These are phyloP conservation scores for Solanum hybrid DNA, from an alignment of 305 asterid species.

Conservation along the genomic window DNA sequence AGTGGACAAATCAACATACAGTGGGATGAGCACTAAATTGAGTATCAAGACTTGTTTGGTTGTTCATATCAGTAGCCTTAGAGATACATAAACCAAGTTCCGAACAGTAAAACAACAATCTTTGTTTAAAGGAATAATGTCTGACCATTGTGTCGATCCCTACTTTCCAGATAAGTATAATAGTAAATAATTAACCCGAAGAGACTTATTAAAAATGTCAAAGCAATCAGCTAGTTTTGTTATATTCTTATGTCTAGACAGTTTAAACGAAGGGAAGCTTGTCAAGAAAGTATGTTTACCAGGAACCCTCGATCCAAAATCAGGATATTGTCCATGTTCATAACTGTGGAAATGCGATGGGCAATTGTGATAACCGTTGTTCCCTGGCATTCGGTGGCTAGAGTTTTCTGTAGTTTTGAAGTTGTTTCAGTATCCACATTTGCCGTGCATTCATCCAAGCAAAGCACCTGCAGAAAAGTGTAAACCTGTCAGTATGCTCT, in stretches of 20 bases:
- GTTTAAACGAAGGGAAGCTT: not conserved
- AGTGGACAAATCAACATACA: not conserved
- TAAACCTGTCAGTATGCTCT: not conserved
- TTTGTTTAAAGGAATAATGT: not conserved
- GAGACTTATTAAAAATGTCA: not conserved
- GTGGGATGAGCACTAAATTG: not conserved
- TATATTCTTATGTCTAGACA: not conserved
- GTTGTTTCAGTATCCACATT: conserved; percentile 81
- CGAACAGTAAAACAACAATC: not conserved
- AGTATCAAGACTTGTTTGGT: not conserved
- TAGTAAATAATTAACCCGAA: not conserved
- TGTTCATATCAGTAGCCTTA: not conserved
- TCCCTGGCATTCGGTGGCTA: conserved; percentile 48
- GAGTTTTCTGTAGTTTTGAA: conserved; percentile 62
- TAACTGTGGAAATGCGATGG: conserved; percentile 85
- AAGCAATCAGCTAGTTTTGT: not conserved
- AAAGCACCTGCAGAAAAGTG: conserved; percentile 48
- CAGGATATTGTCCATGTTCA: conserved; percentile 62
- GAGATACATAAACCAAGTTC: not conserved
- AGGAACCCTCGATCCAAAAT: conserved; percentile 70
- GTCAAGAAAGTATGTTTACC: conserved; percentile 26
- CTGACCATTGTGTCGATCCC: not conserved
- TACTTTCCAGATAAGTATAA: not conserved
- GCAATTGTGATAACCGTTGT: conserved; percentile 72
- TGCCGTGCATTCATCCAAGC: conserved; percentile 96